phyloP scores from a whole-genome alignment of 2,329 filamentous ascomycete species.

The Pseudopyrenochaeta lycopersici region DNA sequence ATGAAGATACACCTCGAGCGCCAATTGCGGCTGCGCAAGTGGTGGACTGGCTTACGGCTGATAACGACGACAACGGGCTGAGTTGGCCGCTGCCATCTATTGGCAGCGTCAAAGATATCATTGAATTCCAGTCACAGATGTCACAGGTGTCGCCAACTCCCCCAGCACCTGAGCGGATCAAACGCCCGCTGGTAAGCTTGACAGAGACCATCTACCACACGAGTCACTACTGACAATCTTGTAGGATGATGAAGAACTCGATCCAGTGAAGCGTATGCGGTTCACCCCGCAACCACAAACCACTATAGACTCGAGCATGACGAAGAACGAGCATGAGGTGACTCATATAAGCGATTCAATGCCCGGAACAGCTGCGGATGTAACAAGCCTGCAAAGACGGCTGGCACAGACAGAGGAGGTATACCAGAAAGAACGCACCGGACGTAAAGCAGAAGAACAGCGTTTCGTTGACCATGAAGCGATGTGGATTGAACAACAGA shows the following conservation, averaged over 20 bases:
- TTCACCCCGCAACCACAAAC: conserved; percentile 40
- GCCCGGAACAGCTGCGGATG: conserved; percentile 31
- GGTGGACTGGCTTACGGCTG: conserved; percentile 30
- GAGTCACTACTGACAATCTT: neutral
- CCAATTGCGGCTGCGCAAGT: conserved; percentile 35
- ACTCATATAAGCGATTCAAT: conserved; percentile 56
- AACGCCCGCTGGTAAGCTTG: conserved; percentile 37
- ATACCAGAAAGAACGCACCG: conserved; percentile 13
- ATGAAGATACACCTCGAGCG: conserved; percentile 34
- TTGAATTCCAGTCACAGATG: conserved; percentile 40
- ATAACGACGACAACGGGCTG: conserved; percentile 7
- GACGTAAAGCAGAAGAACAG: conserved; percentile 17
- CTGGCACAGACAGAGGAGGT: conserved; percentile 12
- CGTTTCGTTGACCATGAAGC: conserved; percentile 23
- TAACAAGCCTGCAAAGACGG: conserved; percentile 15
- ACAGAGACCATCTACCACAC: neutral
- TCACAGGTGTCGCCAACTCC: conserved; percentile 22
- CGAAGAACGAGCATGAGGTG: conserved; percentile 33
- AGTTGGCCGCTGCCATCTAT: conserved; percentile 43
- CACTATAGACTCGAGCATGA: conserved; percentile 1
- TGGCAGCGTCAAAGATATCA: conserved; percentile 39
- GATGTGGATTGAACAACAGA: conserved; percentile 37
- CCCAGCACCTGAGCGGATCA: conserved; percentile 28
- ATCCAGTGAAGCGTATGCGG: conserved; percentile 46
- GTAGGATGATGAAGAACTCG: conserved; percentile 33